Conservation (phyloP, 2,329 filamentous ascomycete species). For the Colletotrichum sidae region DNA sequence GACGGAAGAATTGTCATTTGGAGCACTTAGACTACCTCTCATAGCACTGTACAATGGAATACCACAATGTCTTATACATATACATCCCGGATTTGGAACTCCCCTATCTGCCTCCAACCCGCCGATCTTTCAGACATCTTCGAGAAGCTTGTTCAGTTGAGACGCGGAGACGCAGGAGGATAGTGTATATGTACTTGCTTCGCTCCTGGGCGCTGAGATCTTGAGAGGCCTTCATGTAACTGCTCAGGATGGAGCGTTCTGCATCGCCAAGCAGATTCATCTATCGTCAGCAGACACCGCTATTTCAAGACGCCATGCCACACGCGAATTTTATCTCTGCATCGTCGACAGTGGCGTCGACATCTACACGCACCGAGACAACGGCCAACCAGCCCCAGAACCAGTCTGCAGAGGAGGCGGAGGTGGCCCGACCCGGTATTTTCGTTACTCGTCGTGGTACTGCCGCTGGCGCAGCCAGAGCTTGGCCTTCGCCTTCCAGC, state of each 20-base stretch:
- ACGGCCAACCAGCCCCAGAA: background rate
- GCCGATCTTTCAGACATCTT: background rate
- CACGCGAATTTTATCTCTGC: background rate
- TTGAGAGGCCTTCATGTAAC: background rate
- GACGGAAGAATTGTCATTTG: slow-evolving; percentile 87
- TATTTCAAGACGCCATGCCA: background rate
- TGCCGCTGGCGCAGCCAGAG: too few relatives aligned
- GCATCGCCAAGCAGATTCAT: slow-evolving; percentile 29
- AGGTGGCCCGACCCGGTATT: too few relatives aligned
- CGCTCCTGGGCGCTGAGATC: too few relatives aligned
- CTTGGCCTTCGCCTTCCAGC: background rate
- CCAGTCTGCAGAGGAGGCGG: too few relatives aligned
- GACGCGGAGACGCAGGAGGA: background rate
- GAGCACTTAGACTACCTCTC: slow-evolving; percentile 64
- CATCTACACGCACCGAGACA: background rate
- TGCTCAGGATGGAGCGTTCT: background rate
- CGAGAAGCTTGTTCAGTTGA: background rate
- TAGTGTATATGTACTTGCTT: too few relatives aligned
- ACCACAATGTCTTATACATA: slow-evolving; percentile 24
- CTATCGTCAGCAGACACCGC: slow-evolving; percentile 10
- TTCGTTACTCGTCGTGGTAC: too few relatives aligned
- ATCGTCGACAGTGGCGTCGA: background rate
- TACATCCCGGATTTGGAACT: background rate
- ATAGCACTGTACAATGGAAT: slow-evolving; percentile 28
- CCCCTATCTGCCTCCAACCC: too few relatives aligned